phyloP scores from a whole-genome alignment of 495 filamentous ascomycete species.

The Tetracladium setigerum region DNA sequence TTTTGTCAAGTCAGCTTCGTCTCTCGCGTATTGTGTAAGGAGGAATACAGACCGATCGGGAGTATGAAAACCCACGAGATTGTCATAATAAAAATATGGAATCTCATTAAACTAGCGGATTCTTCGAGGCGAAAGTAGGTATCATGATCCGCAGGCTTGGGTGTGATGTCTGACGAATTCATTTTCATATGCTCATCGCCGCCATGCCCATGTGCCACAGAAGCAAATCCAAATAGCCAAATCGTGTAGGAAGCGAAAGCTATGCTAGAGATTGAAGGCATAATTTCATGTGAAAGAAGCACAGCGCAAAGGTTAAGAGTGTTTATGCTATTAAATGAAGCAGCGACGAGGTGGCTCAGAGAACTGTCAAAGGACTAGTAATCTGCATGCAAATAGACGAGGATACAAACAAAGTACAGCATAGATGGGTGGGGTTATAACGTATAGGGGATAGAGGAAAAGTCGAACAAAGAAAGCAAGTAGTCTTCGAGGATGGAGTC shows the following conservation, averaged over 20 bases:
- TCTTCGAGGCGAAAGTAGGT: constrained; percentile 75
- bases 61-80: constrained; percentile 77
- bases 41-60: constrained; percentile 58
- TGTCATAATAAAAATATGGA: constrained; percentile 75
- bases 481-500: no score
- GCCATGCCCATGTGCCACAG: constrained; percentile 33
- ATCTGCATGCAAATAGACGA: no score
- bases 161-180: constrained; percentile 19
- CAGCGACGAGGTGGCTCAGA: no score
- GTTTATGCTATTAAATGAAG: no score
- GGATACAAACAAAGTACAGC: no score
- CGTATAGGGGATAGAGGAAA: no score
- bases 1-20: constrained; percentile 25
- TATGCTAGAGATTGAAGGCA: background rate
- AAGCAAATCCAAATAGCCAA: constrained; percentile 29
- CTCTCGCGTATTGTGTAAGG: background rate
- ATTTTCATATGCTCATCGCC: constrained; percentile 34
- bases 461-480: no score
- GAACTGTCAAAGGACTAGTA: no score
- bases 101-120: constrained; percentile 58
- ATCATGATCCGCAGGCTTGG: constrained; percentile 28
- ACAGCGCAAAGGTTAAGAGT: no score
- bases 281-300: no score
- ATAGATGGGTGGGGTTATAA: no score
- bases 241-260: background rate